Base-by-base conservation (phyloP, 768 basidiomycete genomes). In the Tricholoma matsutake region DNA sequence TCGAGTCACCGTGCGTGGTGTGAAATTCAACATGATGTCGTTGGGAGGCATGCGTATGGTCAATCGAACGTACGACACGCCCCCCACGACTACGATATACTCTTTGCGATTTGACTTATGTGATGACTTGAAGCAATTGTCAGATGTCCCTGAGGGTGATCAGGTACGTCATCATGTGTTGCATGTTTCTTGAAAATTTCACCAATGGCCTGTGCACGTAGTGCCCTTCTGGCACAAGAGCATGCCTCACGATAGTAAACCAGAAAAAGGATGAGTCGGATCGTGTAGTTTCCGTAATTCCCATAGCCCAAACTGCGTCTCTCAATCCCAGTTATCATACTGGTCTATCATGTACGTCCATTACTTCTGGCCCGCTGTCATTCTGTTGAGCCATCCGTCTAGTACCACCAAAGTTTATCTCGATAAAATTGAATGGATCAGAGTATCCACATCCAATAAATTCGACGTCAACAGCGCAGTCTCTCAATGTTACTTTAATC, bases 231-330 rank as follows among this genome's bases (percentile, higher is more conserved):
- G 89, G 85, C 22, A 90, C 91, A 53, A 79, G 87, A 66, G 89
- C 86, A 54, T 96, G 94, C 73, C 76, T 93, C 31, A 88, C 84
- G 4, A 83, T 82, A 65, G 81, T 78, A 34, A 92, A 93, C 67
- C 65, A 76, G 65, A 92, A 89, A 72, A 64, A 69, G 1, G 79
- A 76, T 20, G 71, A 78, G 41, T 58, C 76, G 2, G 87, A 91
- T 64, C 82, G 91, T 55, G 73, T 95, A 67, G 77, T 86, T 28
- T 78, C 85, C 31, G 90, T 93, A n/a, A 84, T 95, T 58, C 86
- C 91, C n/a, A 67, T 94, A 31, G 89, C 86, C 8, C 76, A 79
- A 62, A 68, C 74, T 4, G 68, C 72, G 32, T 69, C 68, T 16
- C 65, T 80, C 31, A 59, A 77, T 18, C 68, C 78, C 28, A 65